Percentiles rank a stretch among this genome's conserved stretches.
Evolutionary conservation across 192 early-diverging fungal species (phyloP).

Genomic region (Thoreauomyces humboldtii): DNA sequence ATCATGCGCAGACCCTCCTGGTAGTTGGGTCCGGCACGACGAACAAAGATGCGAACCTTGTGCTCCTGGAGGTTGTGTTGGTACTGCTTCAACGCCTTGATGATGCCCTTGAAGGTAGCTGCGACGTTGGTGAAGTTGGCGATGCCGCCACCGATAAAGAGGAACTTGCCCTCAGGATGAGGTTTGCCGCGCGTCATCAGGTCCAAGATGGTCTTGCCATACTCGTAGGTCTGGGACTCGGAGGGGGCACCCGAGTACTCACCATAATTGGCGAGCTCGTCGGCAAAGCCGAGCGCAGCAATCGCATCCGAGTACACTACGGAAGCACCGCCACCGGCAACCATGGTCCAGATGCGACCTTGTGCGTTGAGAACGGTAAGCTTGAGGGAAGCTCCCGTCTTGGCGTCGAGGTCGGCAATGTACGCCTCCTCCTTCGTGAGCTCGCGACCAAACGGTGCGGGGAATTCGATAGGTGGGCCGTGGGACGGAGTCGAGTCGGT

Average conservation of each 20-base stretch:
- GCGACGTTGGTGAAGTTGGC: conserved; percentile 99
- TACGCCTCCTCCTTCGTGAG: conserved; percentile 96
- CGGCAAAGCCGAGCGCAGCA: conserved; percentile 89
- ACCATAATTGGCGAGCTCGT: conserved; percentile 98
- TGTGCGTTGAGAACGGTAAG: conserved; percentile 93
- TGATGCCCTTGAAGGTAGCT: conserved; percentile 98
- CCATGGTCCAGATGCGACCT: conserved; percentile 99
- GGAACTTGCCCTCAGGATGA: conserved; percentile 89
- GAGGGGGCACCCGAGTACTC: conserved; percentile 99
- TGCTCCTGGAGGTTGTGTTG: conserved; percentile 81
- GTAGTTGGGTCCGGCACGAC: conserved; percentile 98
- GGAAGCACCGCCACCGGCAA: conserved; percentile 97
- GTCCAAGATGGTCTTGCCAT: conserved; percentile 97
- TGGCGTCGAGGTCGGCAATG: conserved; percentile 95
- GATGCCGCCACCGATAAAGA: conserved; percentile 99
- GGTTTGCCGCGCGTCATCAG: conserved; percentile 88
- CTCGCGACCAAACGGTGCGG: conserved; percentile 96
- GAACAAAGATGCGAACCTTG: conserved; percentile 92
- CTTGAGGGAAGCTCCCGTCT: conserved; percentile 98
- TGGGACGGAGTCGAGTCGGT: conserved; percentile 51
- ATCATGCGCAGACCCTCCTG: conserved; percentile 97
- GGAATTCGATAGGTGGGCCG: conserved; percentile 92
- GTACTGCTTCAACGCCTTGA: conserved; percentile 90
- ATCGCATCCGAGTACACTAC: conserved; percentile 99
- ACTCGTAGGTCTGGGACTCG: conserved; percentile 99